A percentile compares a stretch with the other conserved stretches of the same genome.
Evolutionary conservation across 768 basidiomycete species (phyloP).

Genomic region (Boletus vermiculosoides): DNA sequence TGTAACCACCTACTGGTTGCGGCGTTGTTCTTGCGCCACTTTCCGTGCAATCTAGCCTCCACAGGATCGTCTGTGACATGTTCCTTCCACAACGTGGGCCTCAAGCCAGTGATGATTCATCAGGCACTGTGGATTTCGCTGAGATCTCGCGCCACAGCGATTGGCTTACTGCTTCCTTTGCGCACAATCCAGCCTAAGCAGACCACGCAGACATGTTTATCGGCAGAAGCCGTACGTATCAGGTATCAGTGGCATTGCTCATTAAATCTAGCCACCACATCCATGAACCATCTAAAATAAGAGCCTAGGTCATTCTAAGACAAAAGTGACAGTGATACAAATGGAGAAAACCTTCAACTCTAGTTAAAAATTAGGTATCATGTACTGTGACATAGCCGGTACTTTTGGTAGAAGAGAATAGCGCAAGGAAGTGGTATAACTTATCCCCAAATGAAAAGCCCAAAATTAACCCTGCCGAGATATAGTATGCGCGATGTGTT

Average conservation of each 20-base stretch:
- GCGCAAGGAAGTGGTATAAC: constrained; percentile 24
- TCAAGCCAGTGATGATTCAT: background rate
- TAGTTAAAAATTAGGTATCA: constrained; percentile 11
- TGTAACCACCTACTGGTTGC: constrained; percentile 1
- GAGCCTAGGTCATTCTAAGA: constrained; percentile 7
- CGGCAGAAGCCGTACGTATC: constrained; percentile 6
- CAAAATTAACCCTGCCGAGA: constrained; percentile 24
- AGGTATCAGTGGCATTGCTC: constrained; percentile 7
- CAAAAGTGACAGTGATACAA: constrained; percentile 13
- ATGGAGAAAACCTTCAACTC: constrained; percentile 9
- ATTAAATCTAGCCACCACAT: constrained; percentile 9
- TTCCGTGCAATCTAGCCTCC: constrained; percentile 15
- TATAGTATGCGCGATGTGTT: constrained; percentile 21
- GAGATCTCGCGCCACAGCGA: constrained; percentile 25
- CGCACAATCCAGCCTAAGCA: background rate
- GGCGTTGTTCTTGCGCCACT: constrained; percentile 11
- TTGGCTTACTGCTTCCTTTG: constrained; percentile 1
- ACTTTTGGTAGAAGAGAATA: constrained; percentile 22
- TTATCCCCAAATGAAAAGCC: constrained; percentile 24
- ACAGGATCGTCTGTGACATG: constrained; percentile 6
- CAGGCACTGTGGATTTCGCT: constrained; percentile 22
- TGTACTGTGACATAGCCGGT: constrained; percentile 20
- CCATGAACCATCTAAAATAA: constrained; percentile 1
- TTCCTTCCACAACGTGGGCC: constrained; percentile 13
- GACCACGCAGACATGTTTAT: background rate